Evolutionary conservation across 768 basidiomycete species (phyloP).

Genomic region (Clavaria fumosa): DNA sequence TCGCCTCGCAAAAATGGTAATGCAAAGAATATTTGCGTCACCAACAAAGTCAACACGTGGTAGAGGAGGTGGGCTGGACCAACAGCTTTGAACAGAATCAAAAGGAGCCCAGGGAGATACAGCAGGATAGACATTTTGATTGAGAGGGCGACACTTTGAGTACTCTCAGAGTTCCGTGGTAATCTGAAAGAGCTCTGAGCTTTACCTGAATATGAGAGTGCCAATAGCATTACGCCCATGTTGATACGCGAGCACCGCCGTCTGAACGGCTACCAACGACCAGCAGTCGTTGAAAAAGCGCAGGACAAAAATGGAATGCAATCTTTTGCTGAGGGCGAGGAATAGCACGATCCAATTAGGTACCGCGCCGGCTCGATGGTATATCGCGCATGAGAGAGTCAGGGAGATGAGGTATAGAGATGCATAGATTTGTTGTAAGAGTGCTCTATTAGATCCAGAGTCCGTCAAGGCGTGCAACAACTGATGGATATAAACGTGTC

Average conservation of each 20-base stretch:
- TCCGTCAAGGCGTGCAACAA: slow-evolving; percentile 50
- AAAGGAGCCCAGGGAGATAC: slow-evolving; percentile 77
- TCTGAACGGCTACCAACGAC: slow-evolving; percentile 52
- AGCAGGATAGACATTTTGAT: slow-evolving; percentile 92
- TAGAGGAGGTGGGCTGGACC: slow-evolving; percentile 40
- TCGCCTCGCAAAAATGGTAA: slow-evolving; percentile 58
- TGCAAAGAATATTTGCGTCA: slow-evolving; percentile 47
- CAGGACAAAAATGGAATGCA: slow-evolving; percentile 86
- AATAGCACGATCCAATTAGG: slow-evolving; percentile 63
- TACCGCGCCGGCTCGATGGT: slow-evolving; percentile 38
- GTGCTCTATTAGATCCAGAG: slow-evolving; percentile 38
- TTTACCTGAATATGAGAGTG: slow-evolving; percentile 60
- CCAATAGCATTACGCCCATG: slow-evolving; percentile 43
- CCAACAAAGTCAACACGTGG: slow-evolving; percentile 31
- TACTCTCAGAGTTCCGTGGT: too few relatives aligned
- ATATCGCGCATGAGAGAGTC: slow-evolving; percentile 50
- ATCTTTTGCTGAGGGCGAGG: slow-evolving; percentile 77
- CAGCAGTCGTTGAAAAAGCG: slow-evolving; percentile 94
- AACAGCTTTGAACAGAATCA: slow-evolving; percentile 62
- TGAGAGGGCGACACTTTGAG: slow-evolving; percentile 57
- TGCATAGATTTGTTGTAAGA: slow-evolving; percentile 70
- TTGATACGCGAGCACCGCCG: slow-evolving; percentile 53
- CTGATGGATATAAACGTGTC: slow-evolving; percentile 75
- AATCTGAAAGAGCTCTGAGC: too few relatives aligned
- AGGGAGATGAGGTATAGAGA: slow-evolving; percentile 57